Evolutionary conservation across 1,139 yeast genomes (phyloP).

Genomic region (Candida gigantensis): DNA sequence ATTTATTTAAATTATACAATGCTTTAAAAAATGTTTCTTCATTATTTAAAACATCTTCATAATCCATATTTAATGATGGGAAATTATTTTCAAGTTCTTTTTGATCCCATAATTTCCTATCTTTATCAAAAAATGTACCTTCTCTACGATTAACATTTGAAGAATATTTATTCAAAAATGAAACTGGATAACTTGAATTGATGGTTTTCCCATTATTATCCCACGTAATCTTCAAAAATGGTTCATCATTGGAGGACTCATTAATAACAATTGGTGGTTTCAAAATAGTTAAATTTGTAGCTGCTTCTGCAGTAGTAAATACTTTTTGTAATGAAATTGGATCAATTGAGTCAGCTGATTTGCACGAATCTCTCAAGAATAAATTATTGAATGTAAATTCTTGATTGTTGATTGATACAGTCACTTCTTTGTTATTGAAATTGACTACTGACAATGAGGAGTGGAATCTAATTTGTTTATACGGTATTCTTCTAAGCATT

Average conservation of each 20-base stretch:
- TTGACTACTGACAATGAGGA: no score
- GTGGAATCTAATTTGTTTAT: no score
- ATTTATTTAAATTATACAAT: constrained; percentile 51
- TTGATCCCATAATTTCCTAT: constrained; percentile 45
- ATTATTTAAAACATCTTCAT: constrained; percentile 43
- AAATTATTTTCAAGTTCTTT: constrained; percentile 18
- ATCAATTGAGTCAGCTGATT: constrained; percentile 52
- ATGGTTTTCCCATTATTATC: constrained; percentile 40
- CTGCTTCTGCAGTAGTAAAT: constrained; percentile 61
- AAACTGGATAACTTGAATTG: constrained; percentile 43
- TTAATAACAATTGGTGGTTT: constrained; percentile 4
- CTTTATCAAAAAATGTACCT: constrained; percentile 36
- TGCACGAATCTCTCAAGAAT: constrained; percentile 68
- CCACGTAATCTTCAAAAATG: constrained; percentile 54
- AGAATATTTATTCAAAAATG: constrained; percentile 50
- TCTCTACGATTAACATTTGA: constrained; percentile 31
- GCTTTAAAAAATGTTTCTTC: constrained; percentile 37
- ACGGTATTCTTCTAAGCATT: no score
- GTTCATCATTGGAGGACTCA: constrained; percentile 22
- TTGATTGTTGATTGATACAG: constrained; percentile 17
- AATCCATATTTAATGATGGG: constrained; percentile 31
- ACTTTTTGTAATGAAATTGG: constrained; percentile 59
- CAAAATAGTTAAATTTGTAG: constrained; percentile 25
- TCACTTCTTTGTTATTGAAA: constrained; percentile 13
- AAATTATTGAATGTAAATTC: constrained; percentile 50